Evolutionary conservation across 2,329 filamentous ascomycete species (phyloP).

Genomic region (Paracamarosporium sp.): DNA sequence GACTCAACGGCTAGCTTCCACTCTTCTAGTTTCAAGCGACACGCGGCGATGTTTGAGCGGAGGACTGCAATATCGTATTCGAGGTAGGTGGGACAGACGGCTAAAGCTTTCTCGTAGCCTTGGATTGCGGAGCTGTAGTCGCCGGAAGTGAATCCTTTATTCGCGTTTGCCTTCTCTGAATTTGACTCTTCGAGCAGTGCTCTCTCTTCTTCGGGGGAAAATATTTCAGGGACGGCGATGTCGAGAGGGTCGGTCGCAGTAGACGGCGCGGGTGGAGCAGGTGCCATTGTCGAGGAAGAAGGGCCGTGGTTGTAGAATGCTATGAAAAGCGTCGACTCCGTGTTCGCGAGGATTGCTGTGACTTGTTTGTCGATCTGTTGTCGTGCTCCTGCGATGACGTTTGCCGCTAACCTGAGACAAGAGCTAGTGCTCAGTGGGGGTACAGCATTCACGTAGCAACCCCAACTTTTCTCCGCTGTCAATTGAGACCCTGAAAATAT

Average conservation of each 20-base stretch:
- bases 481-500: conserved; percentile 8
- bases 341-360: not conserved
- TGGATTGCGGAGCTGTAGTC: conserved; percentile 80
- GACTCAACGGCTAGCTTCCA: conserved; percentile 83
- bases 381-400: conserved; percentile 7
- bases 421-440: not conserved
- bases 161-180: conserved; percentile 76
- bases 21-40: conserved; percentile 81
- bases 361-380: conserved; percentile 22
- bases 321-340: not conserved
- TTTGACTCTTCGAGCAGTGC: conserved; percentile 75
- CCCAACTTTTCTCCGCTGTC: not conserved
- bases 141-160: conserved; percentile 75
- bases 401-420: conserved; percentile 3
- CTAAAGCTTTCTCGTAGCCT: conserved; percentile 81
- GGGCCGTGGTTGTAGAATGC: not conserved
- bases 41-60: conserved; percentile 87
- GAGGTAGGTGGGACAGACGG: conserved; percentile 81
- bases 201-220: conserved; percentile 40
- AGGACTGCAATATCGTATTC: conserved; percentile 89
- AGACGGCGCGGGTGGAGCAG: conserved; percentile 7
- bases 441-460: conserved; percentile 17
- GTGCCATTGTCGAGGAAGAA: conserved; percentile 12
- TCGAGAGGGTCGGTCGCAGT: conserved; percentile 7
- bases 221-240: conserved; percentile 30